These are phyloP conservation scores for Scleromitrula shiraiana DNA, from an alignment of 2,329 filamentous ascomycete species.

Conservation along the genomic window DNA sequence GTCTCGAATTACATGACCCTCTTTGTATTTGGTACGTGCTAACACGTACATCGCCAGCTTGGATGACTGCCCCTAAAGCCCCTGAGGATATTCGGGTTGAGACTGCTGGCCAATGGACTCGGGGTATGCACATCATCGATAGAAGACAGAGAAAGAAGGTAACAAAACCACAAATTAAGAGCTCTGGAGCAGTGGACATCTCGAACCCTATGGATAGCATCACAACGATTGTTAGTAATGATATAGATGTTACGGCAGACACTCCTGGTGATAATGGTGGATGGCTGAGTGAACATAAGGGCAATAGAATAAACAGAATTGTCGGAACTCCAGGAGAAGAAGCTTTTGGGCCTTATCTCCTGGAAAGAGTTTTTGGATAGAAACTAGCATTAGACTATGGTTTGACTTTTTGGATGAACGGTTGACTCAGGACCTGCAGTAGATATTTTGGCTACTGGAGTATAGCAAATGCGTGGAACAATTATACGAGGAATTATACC, in stretches of 20 bases:
- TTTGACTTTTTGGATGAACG: too few relatives aligned
- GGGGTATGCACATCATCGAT: conserved; percentile 85
- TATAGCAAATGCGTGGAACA: too few relatives aligned
- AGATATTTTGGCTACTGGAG: background rate
- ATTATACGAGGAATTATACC: too few relatives aligned
- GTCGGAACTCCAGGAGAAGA: conserved; percentile 60
- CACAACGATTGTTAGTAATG: conserved; percentile 30
- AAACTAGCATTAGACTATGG: background rate
- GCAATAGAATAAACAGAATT: conserved; percentile 75
- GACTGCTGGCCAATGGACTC: conserved; percentile 87
- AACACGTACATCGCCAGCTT: conserved; percentile 48
- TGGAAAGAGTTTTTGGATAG: conserved; percentile 46
- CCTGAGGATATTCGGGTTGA: conserved; percentile 84
- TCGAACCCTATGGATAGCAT: conserved; percentile 29
- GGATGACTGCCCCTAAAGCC: conserved; percentile 45
- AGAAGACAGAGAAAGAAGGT: conserved; percentile 51
- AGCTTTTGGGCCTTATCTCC: conserved; percentile 55
- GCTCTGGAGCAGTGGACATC: conserved; percentile 29
- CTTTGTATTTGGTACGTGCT: conserved; percentile 73
- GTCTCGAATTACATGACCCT: conserved; percentile 67
- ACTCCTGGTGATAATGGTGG: conserved; percentile 63
- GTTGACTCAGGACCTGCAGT: too few relatives aligned
- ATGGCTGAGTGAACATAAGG: conserved; percentile 67
- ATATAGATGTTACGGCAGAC: conserved; percentile 41
- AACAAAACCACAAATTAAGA: conserved; percentile 30